Base-by-base conservation (phyloP, 192 early-diverging fungal genomes). In the Coemansia asiatica region DNA sequence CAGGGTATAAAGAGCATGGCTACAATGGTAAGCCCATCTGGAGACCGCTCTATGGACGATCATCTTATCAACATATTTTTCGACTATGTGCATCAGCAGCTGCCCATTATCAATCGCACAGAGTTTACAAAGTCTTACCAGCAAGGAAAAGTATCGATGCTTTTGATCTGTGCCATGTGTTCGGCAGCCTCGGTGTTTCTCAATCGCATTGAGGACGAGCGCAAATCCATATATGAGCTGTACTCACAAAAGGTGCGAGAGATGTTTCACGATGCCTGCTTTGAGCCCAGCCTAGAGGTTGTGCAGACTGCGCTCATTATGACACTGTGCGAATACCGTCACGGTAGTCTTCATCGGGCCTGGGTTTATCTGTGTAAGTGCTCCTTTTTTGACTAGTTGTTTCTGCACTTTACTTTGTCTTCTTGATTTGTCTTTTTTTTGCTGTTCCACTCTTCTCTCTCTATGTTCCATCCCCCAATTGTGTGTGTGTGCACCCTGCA, bases 311-410 rank as follows among this genome's bases (percentile, higher is more conserved):
- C 80, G 49, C 75, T 82, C 6, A 77, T 82, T 47, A 82, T 82
- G 80, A 77, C 75, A n/a, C 68, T 82, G 33, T 82, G 80, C 68
- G 80, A 82, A 60, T 82, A 76, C 56, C 74, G 80, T 48, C 65
- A 71, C 18, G 80, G 80, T 10, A 77, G 75, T 54, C 66, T 77
- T 22, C 80, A 73, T 12, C 67, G 75, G 18, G 74, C 80, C 5
- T 82, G 80, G 80, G 80, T 82, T 6, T 82, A 82, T 66, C 60
- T 81, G 51, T 81, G 79, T 81, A 81, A 81, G 79, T 75, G 59
- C 18, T 28, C 28, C 57, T 7, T 22, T 15, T 25, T 22, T 8
- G 33, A n/a, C 25, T 28, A 28, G 53, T 23, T 38, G 19, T 38
- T 38, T 6, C 56, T 38, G 13, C 10, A 6, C 33, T 16, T 38